Evolutionary conservation across 306 rosid genomes (phyloP).

Genomic region (Amphicarpaea edgeworthii): DNA sequence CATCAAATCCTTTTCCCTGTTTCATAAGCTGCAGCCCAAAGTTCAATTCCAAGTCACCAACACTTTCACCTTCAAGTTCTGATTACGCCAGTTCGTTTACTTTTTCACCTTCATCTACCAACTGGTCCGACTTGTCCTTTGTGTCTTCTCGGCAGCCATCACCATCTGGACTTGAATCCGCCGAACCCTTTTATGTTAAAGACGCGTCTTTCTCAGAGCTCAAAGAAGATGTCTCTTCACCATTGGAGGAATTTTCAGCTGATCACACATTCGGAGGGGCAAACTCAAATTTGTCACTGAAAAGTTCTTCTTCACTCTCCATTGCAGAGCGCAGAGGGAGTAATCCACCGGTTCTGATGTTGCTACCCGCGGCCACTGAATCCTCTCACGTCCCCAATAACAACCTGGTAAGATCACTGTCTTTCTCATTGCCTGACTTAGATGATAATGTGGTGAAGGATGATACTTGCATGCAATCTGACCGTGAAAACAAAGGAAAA

Average conservation of each 20-base stretch:
- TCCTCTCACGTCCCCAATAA: slow-evolving; percentile 56
- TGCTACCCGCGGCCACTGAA: slow-evolving; percentile 67
- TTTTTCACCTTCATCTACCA: slow-evolving; percentile 87
- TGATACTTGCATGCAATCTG: slow-evolving; percentile 53
- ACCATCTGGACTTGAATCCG: slow-evolving; percentile 74
- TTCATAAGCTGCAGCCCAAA: slow-evolving; percentile 59
- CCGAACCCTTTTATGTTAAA: slow-evolving; percentile 59
- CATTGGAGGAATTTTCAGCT: slow-evolving; percentile 53
- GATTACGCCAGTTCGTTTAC: slow-evolving; percentile 82
- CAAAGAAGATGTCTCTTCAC: slow-evolving; percentile 55
- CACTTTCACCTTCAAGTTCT: slow-evolving; percentile 86
- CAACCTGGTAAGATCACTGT: slow-evolving; percentile 63
- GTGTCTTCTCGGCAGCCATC: slow-evolving; percentile 82
- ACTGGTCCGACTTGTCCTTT: slow-evolving; percentile 86
- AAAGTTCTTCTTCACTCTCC: slow-evolving; percentile 64
- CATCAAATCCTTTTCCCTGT: slow-evolving; percentile 68
- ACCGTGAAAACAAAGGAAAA: slow-evolving; percentile 47
- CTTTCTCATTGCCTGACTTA: slow-evolving; percentile 65
- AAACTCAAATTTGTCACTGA: slow-evolving; percentile 44
- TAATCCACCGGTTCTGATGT: slow-evolving; percentile 82
- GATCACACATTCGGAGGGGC: slow-evolving; percentile 43
- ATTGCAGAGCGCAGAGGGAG: slow-evolving; percentile 97
- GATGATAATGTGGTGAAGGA: slow-evolving; percentile 62
- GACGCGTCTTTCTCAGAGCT: slow-evolving; percentile 58
- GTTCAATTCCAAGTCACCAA: slow-evolving; percentile 71